These are phyloP conservation scores for Malassezia sympodialis DNA, from an alignment of 1,284 basidiomycete species.

Conservation along the genomic window DNA sequence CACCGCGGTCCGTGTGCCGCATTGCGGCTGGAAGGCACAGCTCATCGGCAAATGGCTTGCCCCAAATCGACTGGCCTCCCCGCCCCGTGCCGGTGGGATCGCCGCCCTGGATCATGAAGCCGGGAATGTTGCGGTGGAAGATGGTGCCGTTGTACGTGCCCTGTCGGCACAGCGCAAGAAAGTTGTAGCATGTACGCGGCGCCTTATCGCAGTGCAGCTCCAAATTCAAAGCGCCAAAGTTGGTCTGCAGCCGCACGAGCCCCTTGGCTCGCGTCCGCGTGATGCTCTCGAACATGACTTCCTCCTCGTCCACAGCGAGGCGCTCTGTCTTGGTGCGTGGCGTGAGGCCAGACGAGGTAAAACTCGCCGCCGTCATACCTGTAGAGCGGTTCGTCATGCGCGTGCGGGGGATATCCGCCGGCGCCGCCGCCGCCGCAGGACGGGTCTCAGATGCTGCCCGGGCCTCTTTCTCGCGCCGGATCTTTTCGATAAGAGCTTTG, in stretches of 20 bases:
- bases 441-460: neutral
- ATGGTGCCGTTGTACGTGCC: conserved; percentile 77
- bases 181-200: conserved; percentile 92
- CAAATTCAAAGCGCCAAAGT: conserved; percentile 75
- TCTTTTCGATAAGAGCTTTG: conserved; percentile 23
- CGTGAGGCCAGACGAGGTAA: conserved; percentile 83
- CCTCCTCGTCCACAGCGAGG: conserved; percentile 80
- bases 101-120: conserved; percentile 96
- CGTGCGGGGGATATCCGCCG: conserved; percentile 53
- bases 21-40: conserved; percentile 53
- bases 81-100: conserved; percentile 91
- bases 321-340: conserved; percentile 67
- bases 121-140: conserved; percentile 89
- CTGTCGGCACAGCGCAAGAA: conserved; percentile 58
- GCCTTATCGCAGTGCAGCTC: conserved; percentile 85
- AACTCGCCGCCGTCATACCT: conserved; percentile 77
- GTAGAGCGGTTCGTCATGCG: conserved; percentile 82
- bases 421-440: neutral
- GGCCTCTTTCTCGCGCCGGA: conserved; percentile 12
- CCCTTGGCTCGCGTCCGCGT: conserved; percentile 44
- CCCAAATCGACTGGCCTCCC: conserved; percentile 90
- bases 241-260: conserved; percentile 66
- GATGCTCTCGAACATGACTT: conserved; percentile 67
- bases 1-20: conserved; percentile 32
- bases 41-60: conserved; percentile 87